Base-by-base conservation (phyloP, 208 protist species). In the Strigomonas culicis region DNA sequence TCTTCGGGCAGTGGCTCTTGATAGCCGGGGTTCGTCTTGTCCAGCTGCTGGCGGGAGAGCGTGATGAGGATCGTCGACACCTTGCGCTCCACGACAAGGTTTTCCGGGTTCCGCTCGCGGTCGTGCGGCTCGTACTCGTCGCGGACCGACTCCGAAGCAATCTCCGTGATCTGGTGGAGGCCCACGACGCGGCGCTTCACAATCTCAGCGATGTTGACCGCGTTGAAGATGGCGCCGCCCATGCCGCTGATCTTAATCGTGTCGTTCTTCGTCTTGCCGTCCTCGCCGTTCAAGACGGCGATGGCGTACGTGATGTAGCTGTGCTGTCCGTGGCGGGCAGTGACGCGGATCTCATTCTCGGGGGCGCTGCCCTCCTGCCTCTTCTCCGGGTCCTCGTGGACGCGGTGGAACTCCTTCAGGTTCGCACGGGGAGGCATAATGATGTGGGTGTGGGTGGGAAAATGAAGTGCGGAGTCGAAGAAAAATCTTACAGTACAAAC, bases 121-220 rank as follows among this genome's bases (percentile, higher is more conserved):
- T 94, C 90, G 65, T 90, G 66, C n/a, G 84, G 78, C 75, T 94
- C 88, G 66, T 93, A 97, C 82, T 91, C 88, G 68, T 96, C 93
- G 43, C 66, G 74, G 46, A 97, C 86, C 50, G 82, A 66, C 72
- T 92, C 79, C 32, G 86, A 91, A 43, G 70, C 77, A 43, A 95
- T 92, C 52, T 89, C 81, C 19, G 89, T 97, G 59, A 95, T 86
- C 77, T 97, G 93, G 78, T 97, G 91, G 15, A 97, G 83, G 24
- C 91, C 91, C 21, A 63, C 72, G 41, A 97, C 90, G 68, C 93
- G 83, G 62, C 86, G 88, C 77, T 97, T 97, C 53, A 97, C 76
- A 60, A 97, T 91, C 72, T 97, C 93, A 24, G 88, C 90, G 60
- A 97, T 91, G 80, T 93, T 95, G 56, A 97, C 88, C 58, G 81